Base-by-base conservation (phyloP, 1,284 basidiomycete species). In the Trichosporon sp. region DNA sequence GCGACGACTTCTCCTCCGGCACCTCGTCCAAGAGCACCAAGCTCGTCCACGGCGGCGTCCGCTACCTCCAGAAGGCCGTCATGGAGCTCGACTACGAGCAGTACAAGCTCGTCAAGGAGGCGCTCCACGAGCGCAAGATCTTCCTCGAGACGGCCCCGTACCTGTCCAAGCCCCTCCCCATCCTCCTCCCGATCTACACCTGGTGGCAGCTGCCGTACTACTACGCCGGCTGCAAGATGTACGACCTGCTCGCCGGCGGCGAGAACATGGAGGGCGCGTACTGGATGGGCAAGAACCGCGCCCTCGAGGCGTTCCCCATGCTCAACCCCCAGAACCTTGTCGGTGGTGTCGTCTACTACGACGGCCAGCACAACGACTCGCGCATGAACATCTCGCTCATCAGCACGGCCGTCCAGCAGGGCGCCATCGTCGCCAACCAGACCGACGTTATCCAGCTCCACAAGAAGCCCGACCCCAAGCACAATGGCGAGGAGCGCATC, bases 201-300 rank as follows among this genome's bases (percentile, higher is more conserved):
- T 96, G 93, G 84, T 98, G 95, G 95, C 94, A 98, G 79, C 87
- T 98, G 4, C 96, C 96, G 0, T 98, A 98, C 84, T 98, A 95
- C 84, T 96, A 89, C 86, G 90, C 89, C 2, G 96, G 96, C 18
- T 96, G 93, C 85, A 98, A 98, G 86, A 87, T 97, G 87, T 99
- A 99, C 85, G 96, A 99, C 82, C 62, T 98, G 31, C 86, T 99
- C 34, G 96, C 96, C 15, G 96, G 96, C 0, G 91, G 92, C 78
- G 92, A 98, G 82, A 98, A 98, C 84, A 98, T 98, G 93, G 93
- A 96, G 82, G 87, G 88, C 3, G 93, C 92, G 11, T 99, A 99
- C 83, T 86, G 98, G 74, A 95, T 99, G 90, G 91, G 90, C 78
- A 92, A 91, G 80, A 91, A 92, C 32, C 95, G 95, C 80, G 93